phyloP scores from a whole-genome alignment of 1,284 basidiomycete species.

The Austropuccinia psidii region DNA sequence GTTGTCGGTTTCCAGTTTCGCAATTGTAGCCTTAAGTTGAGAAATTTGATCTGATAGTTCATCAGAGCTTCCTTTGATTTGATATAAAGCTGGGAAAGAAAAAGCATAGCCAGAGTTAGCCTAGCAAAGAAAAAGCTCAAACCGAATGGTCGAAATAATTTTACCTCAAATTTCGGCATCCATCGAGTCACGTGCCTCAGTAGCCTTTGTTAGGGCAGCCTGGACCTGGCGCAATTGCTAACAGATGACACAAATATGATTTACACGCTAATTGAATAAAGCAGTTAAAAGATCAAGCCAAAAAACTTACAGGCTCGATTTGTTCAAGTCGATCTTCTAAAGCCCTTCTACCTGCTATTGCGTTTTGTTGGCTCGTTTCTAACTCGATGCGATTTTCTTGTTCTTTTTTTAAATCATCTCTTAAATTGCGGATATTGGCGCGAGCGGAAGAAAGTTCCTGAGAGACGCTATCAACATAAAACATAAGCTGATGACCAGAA shows the following conservation, averaged over 20 bases:
- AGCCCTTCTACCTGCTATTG: background rate
- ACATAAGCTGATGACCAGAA: too few species aligned
- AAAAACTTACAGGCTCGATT: conserved; percentile 4
- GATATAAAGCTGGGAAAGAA: background rate
- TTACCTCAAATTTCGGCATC: conserved; percentile 32
- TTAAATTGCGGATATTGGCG: background rate
- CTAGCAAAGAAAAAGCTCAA: too few species aligned
- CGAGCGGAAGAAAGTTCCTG: conserved; percentile 1
- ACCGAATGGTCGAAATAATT: too few species aligned
- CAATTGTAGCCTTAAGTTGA: conserved; percentile 8
- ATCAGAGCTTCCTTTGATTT: background rate
- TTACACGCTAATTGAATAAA: too few species aligned
- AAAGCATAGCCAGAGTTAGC: too few species aligned
- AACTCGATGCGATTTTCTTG: background rate
- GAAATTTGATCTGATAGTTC: conserved; percentile 14
- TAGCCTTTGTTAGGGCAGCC: conserved; percentile 23
- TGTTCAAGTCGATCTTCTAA: conserved; percentile 14
- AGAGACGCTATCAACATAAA: background rate
- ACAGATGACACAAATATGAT: too few species aligned
- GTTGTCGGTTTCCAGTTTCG: conserved; percentile 19
- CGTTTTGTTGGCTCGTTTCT: background rate
- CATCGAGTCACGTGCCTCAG: conserved; percentile 19
- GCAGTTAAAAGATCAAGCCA: too few species aligned
- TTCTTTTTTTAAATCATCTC: background rate
- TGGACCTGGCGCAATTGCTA: conserved; percentile 18